Conservation (phyloP, 805 yeast genomes). For the Torulaspora gathmanii region DNA sequence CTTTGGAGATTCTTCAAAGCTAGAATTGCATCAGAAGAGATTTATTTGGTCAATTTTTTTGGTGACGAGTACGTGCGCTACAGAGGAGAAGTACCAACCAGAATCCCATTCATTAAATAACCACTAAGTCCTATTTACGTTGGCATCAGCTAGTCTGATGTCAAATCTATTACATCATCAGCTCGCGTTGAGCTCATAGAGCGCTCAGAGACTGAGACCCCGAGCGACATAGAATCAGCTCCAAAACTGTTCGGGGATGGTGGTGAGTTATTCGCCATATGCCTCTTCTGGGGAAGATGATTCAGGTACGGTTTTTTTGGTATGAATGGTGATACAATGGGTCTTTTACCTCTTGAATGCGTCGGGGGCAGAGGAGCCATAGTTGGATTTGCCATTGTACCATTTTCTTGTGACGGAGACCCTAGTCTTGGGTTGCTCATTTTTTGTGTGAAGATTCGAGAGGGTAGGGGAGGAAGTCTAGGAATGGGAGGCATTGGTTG, state of each 20-base stretch:
- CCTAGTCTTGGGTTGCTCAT: neutral
- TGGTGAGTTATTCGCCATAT: slow-evolving; percentile 8
- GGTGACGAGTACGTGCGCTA: slow-evolving; percentile 60
- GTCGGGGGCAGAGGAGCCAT: slow-evolving; percentile 1
- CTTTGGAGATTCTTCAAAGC: slow-evolving; percentile 63
- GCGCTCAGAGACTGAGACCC: slow-evolving; percentile 8
- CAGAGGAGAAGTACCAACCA: slow-evolving; percentile 44
- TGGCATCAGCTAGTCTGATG: slow-evolving; percentile 19
- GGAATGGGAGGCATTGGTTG: slow-evolving; percentile 4
- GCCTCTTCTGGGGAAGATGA: slow-evolving; percentile 31
- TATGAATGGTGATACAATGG: slow-evolving; percentile 32
- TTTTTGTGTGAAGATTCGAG: neutral
- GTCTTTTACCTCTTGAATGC: slow-evolving; percentile 16
- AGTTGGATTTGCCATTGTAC: neutral
- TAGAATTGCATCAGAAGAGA: slow-evolving; percentile 72
- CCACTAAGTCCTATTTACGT: neutral
- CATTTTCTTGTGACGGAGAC: neutral
- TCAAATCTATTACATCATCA: slow-evolving; percentile 26
- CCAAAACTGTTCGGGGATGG: slow-evolving; percentile 3
- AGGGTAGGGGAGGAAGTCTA: slow-evolving; percentile 15
- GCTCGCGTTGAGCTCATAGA: slow-evolving; percentile 3
- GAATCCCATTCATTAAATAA: slow-evolving; percentile 58
- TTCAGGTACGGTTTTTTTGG: slow-evolving; percentile 31
- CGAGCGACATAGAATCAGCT: slow-evolving; percentile 1
- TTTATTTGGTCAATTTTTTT: slow-evolving; percentile 59